Percentiles rank a stretch among this genome's conserved stretches.
Evolutionary conservation across 163 green algal species (phyloP).

Genomic region (Volvox carteri): DNA sequence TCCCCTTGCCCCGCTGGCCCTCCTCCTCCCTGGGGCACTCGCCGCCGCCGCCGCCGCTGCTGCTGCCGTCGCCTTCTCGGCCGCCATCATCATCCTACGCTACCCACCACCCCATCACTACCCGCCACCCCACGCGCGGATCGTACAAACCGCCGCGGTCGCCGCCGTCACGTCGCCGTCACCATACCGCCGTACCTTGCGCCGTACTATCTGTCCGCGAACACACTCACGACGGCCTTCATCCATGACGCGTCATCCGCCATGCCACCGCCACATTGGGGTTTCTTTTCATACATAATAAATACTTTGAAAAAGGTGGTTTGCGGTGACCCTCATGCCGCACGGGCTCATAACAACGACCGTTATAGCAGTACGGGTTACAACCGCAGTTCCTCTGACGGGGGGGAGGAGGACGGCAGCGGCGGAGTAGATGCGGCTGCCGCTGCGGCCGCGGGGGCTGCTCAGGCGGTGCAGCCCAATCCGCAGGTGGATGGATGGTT

Average conservation of each 20-base stretch:
- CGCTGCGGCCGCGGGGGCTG: not conserved
- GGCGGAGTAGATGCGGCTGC: not conserved
- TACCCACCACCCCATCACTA: not conserved
- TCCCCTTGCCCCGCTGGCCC: too few relatives aligned
- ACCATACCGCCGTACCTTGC: not conserved
- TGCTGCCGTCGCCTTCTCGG: too few relatives aligned
- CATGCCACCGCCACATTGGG: too few relatives aligned
- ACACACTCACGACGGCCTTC: too few relatives aligned
- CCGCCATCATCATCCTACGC: not conserved
- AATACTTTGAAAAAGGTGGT: too few relatives aligned
- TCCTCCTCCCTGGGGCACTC: too few relatives aligned
- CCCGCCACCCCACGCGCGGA: not conserved
- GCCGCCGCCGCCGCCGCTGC: too few relatives aligned
- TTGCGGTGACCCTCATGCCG: conserved; percentile 17
- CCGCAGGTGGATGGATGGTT: not conserved
- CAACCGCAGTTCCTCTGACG: not conserved
- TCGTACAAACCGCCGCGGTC: not conserved
- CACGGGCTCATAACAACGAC: conserved; percentile 51
- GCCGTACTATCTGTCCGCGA: too few relatives aligned
- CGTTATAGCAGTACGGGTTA: conserved; percentile 24
- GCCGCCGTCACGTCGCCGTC: not conserved
- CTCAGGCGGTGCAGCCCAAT: not conserved
- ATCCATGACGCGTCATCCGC: too few relatives aligned
- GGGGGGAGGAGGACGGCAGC: not conserved
- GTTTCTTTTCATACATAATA: too few relatives aligned